Conservation (phyloP, 176 grass and related monocot genomes). For the Avena insularis region DNA sequence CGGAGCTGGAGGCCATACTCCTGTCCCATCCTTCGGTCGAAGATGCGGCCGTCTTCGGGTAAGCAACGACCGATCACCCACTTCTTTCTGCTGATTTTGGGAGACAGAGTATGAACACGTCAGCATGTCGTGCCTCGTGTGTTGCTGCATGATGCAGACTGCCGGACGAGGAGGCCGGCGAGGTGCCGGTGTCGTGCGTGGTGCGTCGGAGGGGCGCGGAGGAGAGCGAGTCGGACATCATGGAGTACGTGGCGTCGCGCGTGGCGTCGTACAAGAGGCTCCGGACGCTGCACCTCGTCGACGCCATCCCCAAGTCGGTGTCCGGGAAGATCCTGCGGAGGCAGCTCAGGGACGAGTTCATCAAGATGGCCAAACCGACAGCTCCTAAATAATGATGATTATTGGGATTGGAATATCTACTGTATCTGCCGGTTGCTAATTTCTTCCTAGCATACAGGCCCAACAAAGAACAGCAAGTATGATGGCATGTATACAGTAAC, state of each 20-base stretch:
- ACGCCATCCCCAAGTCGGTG: slow-evolving; percentile 79
- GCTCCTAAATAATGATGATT: neutral
- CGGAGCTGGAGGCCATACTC: slow-evolving; percentile 87
- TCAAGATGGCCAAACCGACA: slow-evolving; percentile 25
- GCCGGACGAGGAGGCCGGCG: slow-evolving; percentile 87
- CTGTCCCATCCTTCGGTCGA: slow-evolving; percentile 76
- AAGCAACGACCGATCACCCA: neutral
- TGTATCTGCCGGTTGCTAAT: neutral
- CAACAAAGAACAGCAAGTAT: too few relatives aligned
- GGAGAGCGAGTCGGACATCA: slow-evolving; percentile 62
- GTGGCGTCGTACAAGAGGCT: slow-evolving; percentile 86
- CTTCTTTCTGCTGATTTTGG: neutral
- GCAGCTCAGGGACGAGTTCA: slow-evolving; percentile 69
- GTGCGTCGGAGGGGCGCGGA: slow-evolving; percentile 51
- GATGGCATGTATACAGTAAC: too few relatives aligned
- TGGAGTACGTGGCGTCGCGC: slow-evolving; percentile 65
- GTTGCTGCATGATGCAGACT: slow-evolving; percentile 43
- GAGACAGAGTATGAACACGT: too few relatives aligned
- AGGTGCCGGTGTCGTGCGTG: slow-evolving; percentile 80
- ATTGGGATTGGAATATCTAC: neutral
- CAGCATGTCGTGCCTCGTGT: neutral
- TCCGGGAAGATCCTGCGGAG: slow-evolving; percentile 88
- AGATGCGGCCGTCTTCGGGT: slow-evolving; percentile 85
- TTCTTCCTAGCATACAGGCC: too few relatives aligned
- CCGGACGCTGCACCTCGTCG: slow-evolving; percentile 64